Conservation (phyloP, 345 rosid genomes). For the Lepidium aucheri region DNA sequence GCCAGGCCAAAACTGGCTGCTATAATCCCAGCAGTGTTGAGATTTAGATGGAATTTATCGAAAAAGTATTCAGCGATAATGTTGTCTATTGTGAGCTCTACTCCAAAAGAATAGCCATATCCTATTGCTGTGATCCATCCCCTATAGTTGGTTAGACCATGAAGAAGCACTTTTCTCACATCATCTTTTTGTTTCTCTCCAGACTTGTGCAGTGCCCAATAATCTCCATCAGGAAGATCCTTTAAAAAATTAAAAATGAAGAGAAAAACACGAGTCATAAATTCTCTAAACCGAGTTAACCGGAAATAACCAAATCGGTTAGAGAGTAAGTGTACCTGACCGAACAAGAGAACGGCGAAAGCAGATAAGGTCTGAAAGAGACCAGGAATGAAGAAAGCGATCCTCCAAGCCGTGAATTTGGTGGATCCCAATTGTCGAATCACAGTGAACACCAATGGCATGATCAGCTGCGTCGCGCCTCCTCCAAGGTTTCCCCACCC, state of each 20-base stretch:
- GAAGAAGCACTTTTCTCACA: constrained; percentile 36
- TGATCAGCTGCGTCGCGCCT: constrained; percentile 81
- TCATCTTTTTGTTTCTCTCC: constrained; percentile 64
- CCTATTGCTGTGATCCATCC: constrained; percentile 79
- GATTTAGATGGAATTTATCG: constrained; percentile 63
- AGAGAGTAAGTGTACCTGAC: constrained; percentile 34
- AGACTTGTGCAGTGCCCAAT: constrained; percentile 40
- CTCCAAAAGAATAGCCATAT: constrained; percentile 93
- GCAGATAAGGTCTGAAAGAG: constrained; percentile 64
- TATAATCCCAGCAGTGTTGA: constrained; percentile 74
- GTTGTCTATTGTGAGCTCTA: constrained; percentile 78
- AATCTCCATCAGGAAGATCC: constrained; percentile 76
- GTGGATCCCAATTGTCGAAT: constrained; percentile 53
- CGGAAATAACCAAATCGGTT: background rate
- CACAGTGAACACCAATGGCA: constrained; percentile 59
- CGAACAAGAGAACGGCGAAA: constrained; percentile 56
- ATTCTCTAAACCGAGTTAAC: background rate
- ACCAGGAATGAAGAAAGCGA: constrained; percentile 80
- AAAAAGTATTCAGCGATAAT: constrained; percentile 82
- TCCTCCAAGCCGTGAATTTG: constrained; percentile 84
- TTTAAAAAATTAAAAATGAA: background rate
- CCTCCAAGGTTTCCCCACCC: constrained; percentile 98
- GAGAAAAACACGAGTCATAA: background rate
- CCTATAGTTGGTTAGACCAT: constrained; percentile 62
- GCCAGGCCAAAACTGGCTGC: constrained; percentile 88